Evolutionary conservation across 805 yeast genomes (phyloP).

Genomic region (Candida morakotiae): DNA sequence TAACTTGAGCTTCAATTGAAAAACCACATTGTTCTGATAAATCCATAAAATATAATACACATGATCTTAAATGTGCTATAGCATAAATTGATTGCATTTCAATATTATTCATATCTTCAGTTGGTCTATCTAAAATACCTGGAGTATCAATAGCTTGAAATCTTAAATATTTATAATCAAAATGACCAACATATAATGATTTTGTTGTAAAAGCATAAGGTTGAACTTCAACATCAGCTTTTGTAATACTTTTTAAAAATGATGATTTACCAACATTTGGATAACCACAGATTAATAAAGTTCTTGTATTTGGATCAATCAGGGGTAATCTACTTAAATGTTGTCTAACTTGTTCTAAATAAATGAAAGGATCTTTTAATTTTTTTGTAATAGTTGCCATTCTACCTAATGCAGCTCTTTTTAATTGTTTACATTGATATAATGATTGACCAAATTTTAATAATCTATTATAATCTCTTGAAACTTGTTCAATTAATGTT

Average conservation of each 20-base stretch:
- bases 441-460: slow-evolving; percentile 96
- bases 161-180: slow-evolving; percentile 94
- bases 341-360: slow-evolving; percentile 97
- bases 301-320: slow-evolving; percentile 98
- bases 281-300: slow-evolving; percentile 94
- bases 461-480: slow-evolving; percentile 91
- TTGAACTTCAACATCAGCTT: slow-evolving; percentile 98
- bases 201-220: slow-evolving; percentile 99
- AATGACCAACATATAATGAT: slow-evolving; percentile 96
- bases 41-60: slow-evolving; percentile 97
- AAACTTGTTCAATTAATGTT: slow-evolving; percentile 89
- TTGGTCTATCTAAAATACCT: slow-evolving; percentile 97
- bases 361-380: slow-evolving; percentile 86
- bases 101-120: slow-evolving; percentile 99
- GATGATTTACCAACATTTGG: slow-evolving; percentile 99
- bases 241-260: slow-evolving; percentile 86
- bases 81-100: slow-evolving; percentile 99
- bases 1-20: slow-evolving; percentile 94
- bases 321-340: slow-evolving; percentile 97
- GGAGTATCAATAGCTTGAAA: slow-evolving; percentile 99
- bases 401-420: slow-evolving; percentile 98
- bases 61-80: slow-evolving; percentile 95
- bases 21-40: slow-evolving; percentile 99
- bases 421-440: slow-evolving; percentile 97
- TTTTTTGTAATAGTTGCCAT: slow-evolving; percentile 98